Evolutionary conservation across 169 alveolate genomes (phyloP).

Genomic region (Theileria parva): DNA sequence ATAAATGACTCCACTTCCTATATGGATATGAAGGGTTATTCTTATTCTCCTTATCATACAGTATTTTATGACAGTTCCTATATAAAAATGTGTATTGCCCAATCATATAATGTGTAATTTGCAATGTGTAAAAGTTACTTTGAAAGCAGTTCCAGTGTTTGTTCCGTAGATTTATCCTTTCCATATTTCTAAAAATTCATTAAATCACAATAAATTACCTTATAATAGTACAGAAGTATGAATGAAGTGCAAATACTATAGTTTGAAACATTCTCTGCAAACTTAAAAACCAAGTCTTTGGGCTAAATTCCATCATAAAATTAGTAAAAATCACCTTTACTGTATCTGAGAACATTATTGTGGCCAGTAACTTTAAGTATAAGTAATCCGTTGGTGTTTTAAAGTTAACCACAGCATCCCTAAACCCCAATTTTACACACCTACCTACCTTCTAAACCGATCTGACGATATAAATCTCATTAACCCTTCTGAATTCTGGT

Average conservation of each 20-base stretch:
- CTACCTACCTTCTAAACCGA: not conserved
- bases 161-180: slow-evolving; percentile 1
- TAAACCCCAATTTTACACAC: not conserved
- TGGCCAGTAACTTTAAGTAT: slow-evolving; percentile 12
- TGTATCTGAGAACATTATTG: slow-evolving; percentile 9
- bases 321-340: not conserved
- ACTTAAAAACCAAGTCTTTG: slow-evolving; percentile 17
- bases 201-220: slow-evolving; percentile 7
- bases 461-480: not conserved
- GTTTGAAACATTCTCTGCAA: slow-evolving; percentile 18
- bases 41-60: slow-evolving; percentile 29
- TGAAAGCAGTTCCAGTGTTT: slow-evolving; percentile 17
- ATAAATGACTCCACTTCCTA: slow-evolving; percentile 19
- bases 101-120: not conserved
- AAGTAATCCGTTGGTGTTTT: slow-evolving; percentile 21
- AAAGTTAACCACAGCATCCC: slow-evolving; percentile 6
- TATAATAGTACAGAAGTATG: slow-evolving; percentile 11
- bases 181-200: slow-evolving; percentile 8
- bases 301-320: not conserved
- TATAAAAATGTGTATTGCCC: not conserved
- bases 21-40: slow-evolving; percentile 1
- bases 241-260: slow-evolving; percentile 4
- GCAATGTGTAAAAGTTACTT: slow-evolving; percentile 9
- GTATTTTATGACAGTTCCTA: slow-evolving; percentile 24
- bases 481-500: not conserved